A percentile compares a stretch with the other conserved stretches of the same genome.
These are phyloP conservation scores for Pichia sp. DNA, from an alignment of 1,139 yeast genomes.

Conservation along the genomic window DNA sequence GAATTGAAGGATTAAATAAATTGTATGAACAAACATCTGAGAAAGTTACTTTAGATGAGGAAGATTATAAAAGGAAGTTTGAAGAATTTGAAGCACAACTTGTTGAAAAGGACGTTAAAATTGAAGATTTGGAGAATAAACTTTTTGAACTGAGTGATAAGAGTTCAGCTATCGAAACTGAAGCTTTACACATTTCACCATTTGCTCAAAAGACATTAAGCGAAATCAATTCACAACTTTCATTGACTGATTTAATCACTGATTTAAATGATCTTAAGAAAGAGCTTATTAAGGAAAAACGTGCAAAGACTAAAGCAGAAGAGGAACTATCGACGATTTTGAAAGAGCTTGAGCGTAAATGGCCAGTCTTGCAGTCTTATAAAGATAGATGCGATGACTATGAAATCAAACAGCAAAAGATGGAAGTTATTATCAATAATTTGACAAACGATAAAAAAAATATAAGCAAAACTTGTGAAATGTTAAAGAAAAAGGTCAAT, in stretches of 20 bases:
- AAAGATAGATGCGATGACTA: constrained; percentile 44
- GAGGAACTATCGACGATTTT: constrained; percentile 66
- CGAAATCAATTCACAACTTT: constrained; percentile 41
- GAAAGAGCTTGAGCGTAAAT: constrained; percentile 69
- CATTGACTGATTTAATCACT: constrained; percentile 61
- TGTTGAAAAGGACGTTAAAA: constrained; percentile 28
- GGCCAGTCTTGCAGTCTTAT: constrained; percentile 72
- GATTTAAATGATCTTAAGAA: constrained; percentile 63
- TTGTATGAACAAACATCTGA: constrained; percentile 39
- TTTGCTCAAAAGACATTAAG: constrained; percentile 24
- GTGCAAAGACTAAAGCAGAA: constrained; percentile 66
- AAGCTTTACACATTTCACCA: constrained; percentile 12
- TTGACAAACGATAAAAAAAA: constrained; percentile 39
- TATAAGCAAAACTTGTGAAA: constrained; percentile 27
- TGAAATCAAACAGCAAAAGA: constrained; percentile 47
- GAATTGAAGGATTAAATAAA: constrained; percentile 45
- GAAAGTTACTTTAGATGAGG: constrained; percentile 36
- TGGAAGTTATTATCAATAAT: constrained; percentile 42
- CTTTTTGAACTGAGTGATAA: constrained; percentile 34
- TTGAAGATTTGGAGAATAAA: constrained; percentile 39
- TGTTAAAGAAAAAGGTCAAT: constrained; percentile 30
- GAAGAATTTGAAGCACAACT: constrained; percentile 19
- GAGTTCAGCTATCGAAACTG: constrained; percentile 13
- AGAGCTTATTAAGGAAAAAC: constrained; percentile 62
- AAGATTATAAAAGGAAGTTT: constrained; percentile 21